Conservation (phyloP, 257 asterid species). For the Capsicum baccatum region DNA sequence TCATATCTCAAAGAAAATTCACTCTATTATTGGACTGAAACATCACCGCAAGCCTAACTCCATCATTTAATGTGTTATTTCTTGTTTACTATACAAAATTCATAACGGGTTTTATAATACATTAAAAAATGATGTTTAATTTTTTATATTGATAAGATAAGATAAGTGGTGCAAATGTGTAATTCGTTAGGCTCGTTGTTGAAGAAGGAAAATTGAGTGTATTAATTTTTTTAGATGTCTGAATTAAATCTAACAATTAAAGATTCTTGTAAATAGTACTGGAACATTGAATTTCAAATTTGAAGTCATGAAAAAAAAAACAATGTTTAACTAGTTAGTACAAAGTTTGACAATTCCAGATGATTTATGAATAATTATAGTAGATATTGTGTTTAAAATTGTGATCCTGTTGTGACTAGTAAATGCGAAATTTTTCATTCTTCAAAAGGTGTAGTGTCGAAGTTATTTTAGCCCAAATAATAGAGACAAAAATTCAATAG, state of each 20-base stretch:
- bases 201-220: not conserved
- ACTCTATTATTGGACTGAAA: no score
- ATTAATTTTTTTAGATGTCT: not conserved
- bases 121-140: no score
- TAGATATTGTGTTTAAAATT: not conserved
- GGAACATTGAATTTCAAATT: not conserved
- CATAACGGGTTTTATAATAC: no score
- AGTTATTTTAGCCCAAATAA: no score
- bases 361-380: fast-evolving
- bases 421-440: not conserved
- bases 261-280: not conserved
- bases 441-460: not conserved
- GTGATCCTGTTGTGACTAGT: not conserved
- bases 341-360: not conserved
- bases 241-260: not conserved
- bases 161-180: not conserved
- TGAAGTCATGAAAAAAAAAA: not conserved
- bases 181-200: not conserved
- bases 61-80: no score
- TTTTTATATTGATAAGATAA: not conserved
- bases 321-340: not conserved
- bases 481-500: not conserved
- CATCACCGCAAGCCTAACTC: no score
- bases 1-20: no score
- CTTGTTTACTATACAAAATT: no score